These are phyloP conservation scores for Lecanicillium sp. DNA, from an alignment of 2,329 filamentous ascomycete species.

Conservation along the genomic window DNA sequence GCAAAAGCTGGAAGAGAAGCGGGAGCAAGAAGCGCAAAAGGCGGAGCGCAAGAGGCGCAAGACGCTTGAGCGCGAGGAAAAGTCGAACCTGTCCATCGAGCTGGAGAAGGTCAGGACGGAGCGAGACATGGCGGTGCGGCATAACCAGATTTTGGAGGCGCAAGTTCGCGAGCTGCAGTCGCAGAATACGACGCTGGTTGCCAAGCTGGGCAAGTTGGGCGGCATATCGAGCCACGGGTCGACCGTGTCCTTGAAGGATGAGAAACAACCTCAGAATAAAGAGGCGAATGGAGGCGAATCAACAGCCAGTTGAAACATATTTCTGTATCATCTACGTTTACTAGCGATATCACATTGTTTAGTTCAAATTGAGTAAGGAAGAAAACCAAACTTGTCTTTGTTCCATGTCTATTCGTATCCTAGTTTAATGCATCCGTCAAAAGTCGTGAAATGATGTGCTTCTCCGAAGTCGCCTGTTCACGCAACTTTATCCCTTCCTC, in stretches of 20 bases:
- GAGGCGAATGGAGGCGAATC: too few relatives aligned
- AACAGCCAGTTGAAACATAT: too few relatives aligned
- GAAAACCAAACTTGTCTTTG: neutral
- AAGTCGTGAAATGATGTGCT: slow-evolving; percentile 19
- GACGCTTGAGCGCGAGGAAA: slow-evolving; percentile 45
- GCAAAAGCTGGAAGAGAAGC: slow-evolving; percentile 56
- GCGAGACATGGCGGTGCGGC: slow-evolving; percentile 42
- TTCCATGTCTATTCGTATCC: neutral
- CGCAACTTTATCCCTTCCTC: slow-evolving; percentile 8
- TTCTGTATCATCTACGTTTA: too few relatives aligned
- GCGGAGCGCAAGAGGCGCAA: slow-evolving; percentile 44
- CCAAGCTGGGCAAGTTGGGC: slow-evolving; percentile 40
- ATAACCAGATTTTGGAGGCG: slow-evolving; percentile 45
- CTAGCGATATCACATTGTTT: too few relatives aligned
- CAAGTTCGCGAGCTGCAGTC: slow-evolving; percentile 51
- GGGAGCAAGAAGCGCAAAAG: slow-evolving; percentile 54
- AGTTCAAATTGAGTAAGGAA: too few relatives aligned
- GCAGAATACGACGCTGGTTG: slow-evolving; percentile 52
- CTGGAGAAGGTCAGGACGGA: slow-evolving; percentile 45
- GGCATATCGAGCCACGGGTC: neutral
- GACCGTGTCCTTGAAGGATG: neutral
- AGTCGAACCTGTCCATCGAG: slow-evolving; percentile 38
- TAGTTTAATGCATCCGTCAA: slow-evolving; percentile 14
- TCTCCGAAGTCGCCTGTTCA: slow-evolving; percentile 2
- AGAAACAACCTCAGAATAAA: neutral